Base-by-base conservation (phyloP, 225 moss, liverwort and hornwort genomes). In the Climacium dendroides region DNA sequence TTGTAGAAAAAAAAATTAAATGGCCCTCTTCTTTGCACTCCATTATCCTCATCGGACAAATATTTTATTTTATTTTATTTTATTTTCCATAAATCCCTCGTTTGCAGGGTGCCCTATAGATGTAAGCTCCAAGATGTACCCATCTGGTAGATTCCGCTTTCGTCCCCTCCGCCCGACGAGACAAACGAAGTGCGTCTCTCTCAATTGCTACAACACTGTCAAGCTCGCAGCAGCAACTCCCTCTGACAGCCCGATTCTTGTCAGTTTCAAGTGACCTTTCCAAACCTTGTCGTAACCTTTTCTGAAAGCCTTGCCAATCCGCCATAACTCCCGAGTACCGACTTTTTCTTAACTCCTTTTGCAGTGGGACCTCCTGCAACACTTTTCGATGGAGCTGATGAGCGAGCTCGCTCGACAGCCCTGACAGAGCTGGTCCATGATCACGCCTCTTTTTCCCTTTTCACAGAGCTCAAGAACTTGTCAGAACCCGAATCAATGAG, bases 391-490 rank as follows among this genome's bases (percentile, higher is more conserved):
- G 55, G 57, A 80, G 86, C 59, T 79, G 35, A 70, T 70, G 79
- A 86, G 86, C 80, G 39, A 24, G 45, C 35, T 5, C 7, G 63
- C 47, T 47, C 80, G 80, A 87, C 87, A 80, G 80, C 60, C 41
- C 87, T 87, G 87, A 80, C 87, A 87, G 48, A 80, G 87, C 80
- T 87, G 80, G 87, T 87, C 80, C 50, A 87, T 80, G 80, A 79
- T 67, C 69, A 57, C 26, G 32, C 79, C 79, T 59, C 86, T 48
- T 79, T 79, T 58, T 6, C 1, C 25, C 52, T 77, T 84, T 84
- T 74, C 47, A 13, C 85, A 79, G 57, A 59, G 79, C 26, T 47
- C 45, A n/a, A 57, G 45, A 58, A 69, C 17, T 35, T 86, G 79
- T 86, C 86, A 86, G 70, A 2, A 7, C 15, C 25, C 65, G 65